Evolutionary conservation across 2,329 filamentous ascomycete genomes (phyloP).

Genomic region (Fusarium goolgardi): DNA sequence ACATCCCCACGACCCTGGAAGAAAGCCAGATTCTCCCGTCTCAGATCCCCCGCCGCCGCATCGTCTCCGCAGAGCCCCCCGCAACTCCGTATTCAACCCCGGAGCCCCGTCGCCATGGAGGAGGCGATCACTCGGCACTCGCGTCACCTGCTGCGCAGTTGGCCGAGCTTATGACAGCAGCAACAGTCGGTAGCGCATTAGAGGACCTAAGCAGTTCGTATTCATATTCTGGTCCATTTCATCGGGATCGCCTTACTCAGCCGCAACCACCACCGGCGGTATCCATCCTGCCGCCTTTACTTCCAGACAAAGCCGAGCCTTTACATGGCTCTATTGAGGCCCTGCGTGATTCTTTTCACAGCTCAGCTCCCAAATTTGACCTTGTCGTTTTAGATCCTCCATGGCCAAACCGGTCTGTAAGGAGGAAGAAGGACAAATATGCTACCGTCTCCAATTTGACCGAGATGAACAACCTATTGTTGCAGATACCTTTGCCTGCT

Average conservation of each 20-base stretch:
- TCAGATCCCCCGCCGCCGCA: conserved; percentile 52
- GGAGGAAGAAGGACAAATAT: conserved; percentile 66
- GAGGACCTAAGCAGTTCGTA: conserved; percentile 48
- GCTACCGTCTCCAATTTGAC: conserved; percentile 58
- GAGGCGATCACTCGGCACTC: conserved; percentile 47
- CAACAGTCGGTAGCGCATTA: conserved; percentile 59
- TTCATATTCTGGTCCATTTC: conserved; percentile 58
- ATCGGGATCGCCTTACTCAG: conserved; percentile 55
- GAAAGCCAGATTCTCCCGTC: conserved; percentile 67
- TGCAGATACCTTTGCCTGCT: conserved; percentile 65
- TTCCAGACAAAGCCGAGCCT: conserved; percentile 59
- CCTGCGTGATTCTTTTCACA: conserved; percentile 55
- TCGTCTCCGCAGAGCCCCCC: conserved; percentile 60
- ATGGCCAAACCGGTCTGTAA: conserved; percentile 82
- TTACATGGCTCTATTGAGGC: conserved; percentile 63
- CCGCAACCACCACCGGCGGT: conserved; percentile 17
- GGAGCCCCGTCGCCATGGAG: conserved; percentile 55
- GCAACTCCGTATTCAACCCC: conserved; percentile 63
- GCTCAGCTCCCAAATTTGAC: conserved; percentile 66
- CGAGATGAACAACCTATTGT: conserved; percentile 63
- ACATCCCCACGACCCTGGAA: conserved; percentile 77
- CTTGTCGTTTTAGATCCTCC: conserved; percentile 80
- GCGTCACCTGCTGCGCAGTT: conserved; percentile 60
- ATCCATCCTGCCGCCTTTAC: conserved; percentile 37
- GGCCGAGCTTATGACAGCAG: conserved; percentile 65